Evolutionary conservation across 768 basidiomycete genomes (phyloP), one percentile per base, ranked within the genome.

Genomic region (Sarcodon sp.): DNA sequence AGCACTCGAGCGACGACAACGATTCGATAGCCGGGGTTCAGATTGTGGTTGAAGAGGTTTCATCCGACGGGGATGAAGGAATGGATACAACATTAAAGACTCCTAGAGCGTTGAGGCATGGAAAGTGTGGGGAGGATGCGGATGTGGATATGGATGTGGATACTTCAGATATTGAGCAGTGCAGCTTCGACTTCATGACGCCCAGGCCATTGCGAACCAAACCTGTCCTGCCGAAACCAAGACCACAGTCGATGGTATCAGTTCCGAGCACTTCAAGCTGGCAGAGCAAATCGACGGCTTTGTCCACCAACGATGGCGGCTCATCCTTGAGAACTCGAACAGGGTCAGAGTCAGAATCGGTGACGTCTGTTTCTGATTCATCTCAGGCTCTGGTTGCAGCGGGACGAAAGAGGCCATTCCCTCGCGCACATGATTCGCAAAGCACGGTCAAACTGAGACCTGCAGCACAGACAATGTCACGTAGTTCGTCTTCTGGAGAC

Each of bases 1-100:
- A 65, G 59, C 67, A 64, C 76, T 72, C 68, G 77, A 80, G 80
- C 79, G 78, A 80, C 79, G 78, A 80, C 72, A 61, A 51, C 55
- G 57, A 52, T 46, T 53, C 51, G 47, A 47, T 51, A 45, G 44
- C 54, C 35, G 72, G 75, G 75, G 73, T 71, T 67, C 61, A 64
- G 49, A 43, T 48, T 18, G 35, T 49, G 48, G 18, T 13, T 35
- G 15, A 46, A 37, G 27, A 27, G 21, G 21, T 2, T 27, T 27
- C 21, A 27, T 27, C 21, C 21, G 39, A 38, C 37, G 37, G n/a
- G n/a, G 27, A 41, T 16, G 27, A 9, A 13, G 27, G 27, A 41
- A 8, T 7, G 16, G n/a, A 41, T 27, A 41, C 15, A 41, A 41
- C 16, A 41, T 16, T 16, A 27, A 41, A 27, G 4, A 41, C 7